These are phyloP conservation scores for Paraleonurus japonicus DNA, from an alignment of 257 asterid genomes.

Conservation along the genomic window DNA sequence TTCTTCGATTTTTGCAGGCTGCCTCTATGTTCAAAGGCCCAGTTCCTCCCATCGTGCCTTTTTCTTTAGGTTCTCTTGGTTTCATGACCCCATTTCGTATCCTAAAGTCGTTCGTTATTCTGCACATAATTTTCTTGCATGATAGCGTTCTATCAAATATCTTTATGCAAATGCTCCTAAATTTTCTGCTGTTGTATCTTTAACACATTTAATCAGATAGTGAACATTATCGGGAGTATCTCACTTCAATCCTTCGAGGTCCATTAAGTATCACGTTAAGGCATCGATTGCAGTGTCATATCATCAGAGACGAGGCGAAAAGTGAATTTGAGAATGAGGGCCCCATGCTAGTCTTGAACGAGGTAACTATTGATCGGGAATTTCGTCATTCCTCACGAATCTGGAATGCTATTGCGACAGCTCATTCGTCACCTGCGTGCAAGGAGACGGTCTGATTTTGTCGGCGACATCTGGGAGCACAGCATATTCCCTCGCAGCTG, in stretches of 20 bases:
- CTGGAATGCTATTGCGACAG: conserved; percentile 89
- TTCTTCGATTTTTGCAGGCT: conserved; percentile 59
- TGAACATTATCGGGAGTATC: conserved; percentile 74
- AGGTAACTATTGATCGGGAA: conserved; percentile 98
- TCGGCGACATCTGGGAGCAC: conserved; percentile 99
- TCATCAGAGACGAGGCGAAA: conserved; percentile 77
- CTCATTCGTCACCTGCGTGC: conserved; percentile 86
- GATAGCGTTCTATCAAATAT: not conserved
- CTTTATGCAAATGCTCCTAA: not conserved
- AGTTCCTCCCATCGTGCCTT: conserved; percentile 95
- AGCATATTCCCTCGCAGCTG: conserved; percentile 98
- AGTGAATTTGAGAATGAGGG: conserved; percentile 80
- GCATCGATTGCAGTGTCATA: conserved; percentile 91
- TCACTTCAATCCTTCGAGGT: conserved; percentile 64
- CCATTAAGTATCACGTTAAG: conserved; percentile 84
- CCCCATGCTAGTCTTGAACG: conserved; percentile 83
- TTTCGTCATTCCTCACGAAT: conserved; percentile 87
- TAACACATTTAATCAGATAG: conserved; percentile 63
- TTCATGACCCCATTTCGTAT: conserved; percentile 98
- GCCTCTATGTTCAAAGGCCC: conserved; percentile 99
- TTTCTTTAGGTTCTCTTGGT: conserved; percentile 97
- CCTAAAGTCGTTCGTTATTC: conserved; percentile 42
- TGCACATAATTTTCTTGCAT: conserved; percentile 16
- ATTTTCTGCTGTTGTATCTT: conserved; percentile 32
- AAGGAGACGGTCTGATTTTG: conserved; percentile 93